Base-by-base conservation (phyloP, 129 eudicot genomes). In the Glebionis coronaria region DNA sequence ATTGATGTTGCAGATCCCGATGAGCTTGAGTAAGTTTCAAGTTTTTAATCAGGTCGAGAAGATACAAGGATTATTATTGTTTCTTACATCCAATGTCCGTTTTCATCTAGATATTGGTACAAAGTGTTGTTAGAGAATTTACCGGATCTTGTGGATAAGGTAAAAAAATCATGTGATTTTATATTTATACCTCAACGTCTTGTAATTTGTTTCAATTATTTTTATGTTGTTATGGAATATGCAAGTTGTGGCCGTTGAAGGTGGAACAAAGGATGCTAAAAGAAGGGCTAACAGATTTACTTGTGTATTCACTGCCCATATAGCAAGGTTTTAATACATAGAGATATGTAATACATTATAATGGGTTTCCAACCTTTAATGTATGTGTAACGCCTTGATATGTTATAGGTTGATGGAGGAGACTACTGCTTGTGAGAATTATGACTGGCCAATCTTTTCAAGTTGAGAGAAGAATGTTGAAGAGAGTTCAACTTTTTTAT, bases 201-300 rank as follows among this genome's bases (percentile, higher is more conserved):
- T 60, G 18, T 4, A 29, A 53, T 14, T 60, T 58, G 29, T 6
- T 11, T 28, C 14, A 10, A 1, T 65, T 8, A 31, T 31, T 8
- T 25, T 56, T 27, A 47, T 51, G 16, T 56, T 56, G 61, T n/a
- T 49, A 20, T 68, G 62, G 42, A 27, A 59, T 71, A 16, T 82
- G 65, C 71, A 94, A 97, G 99, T 95, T 58, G 99, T 94, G 79
- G 99, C 99, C 12, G 89, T 97, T 70, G 99, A 94, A 82, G 99
- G 99, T 65, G 99, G 97, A 62, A 94, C 99, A 6, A 93, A 94
- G 65, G 99, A 94, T 87, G 99, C 99, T 66, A 89, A 80, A 83
- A 84, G 97, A 80, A 79, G 99, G 75, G 99, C 97, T 16, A 84
- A 94, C 78, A 97, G 97, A 50, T 94, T 94, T 86, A 88, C 93